Evolutionary conservation across 495 filamentous ascomycete species (phyloP).

Genomic region (Penicillium cinerascens): DNA sequence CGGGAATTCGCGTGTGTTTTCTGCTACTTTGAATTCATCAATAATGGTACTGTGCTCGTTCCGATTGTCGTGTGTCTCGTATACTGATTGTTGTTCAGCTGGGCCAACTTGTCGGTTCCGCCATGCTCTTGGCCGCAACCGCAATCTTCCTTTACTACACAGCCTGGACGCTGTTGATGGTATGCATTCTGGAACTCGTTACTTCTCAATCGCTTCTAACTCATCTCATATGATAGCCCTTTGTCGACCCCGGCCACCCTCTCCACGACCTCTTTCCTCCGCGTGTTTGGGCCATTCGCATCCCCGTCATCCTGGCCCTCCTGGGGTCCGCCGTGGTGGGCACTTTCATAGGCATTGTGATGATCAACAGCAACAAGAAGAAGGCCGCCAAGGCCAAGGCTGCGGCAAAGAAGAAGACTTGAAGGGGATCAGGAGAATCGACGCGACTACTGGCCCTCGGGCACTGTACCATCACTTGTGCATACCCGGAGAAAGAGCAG

Average conservation of each 20-base stretch:
- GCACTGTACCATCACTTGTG: constrained; percentile 13
- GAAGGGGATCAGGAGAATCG: constrained; percentile 26
- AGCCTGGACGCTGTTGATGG: constrained; percentile 96
- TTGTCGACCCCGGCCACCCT: constrained; percentile 90
- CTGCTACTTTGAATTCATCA: constrained; percentile 8
- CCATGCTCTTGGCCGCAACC: constrained; percentile 94
- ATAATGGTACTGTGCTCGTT: constrained; percentile 21
- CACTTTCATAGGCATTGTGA: constrained; percentile 92
- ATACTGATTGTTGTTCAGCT: constrained; percentile 54
- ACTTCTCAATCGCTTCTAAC: constrained; percentile 2
- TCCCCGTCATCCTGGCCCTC: constrained; percentile 93
- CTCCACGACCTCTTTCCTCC: constrained; percentile 95
- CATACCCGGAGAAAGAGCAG: background rate
- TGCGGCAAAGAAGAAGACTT: constrained; percentile 64
- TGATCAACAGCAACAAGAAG: constrained; percentile 98
- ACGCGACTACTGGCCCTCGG: constrained; percentile 6
- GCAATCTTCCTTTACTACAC: constrained; percentile 99
- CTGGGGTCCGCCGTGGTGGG: constrained; percentile 92
- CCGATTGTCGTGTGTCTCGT: background rate
- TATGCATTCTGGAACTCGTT: constrained; percentile 34
- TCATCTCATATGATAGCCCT: constrained; percentile 61
- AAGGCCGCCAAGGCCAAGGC: constrained; percentile 90
- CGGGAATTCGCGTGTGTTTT: constrained; percentile 1
- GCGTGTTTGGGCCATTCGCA: constrained; percentile 97
- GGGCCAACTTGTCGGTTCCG: constrained; percentile 91